phyloP scores from a whole-genome alignment of 2,329 filamentous ascomycete genomes.

The Colletotrichum karsti region DNA sequence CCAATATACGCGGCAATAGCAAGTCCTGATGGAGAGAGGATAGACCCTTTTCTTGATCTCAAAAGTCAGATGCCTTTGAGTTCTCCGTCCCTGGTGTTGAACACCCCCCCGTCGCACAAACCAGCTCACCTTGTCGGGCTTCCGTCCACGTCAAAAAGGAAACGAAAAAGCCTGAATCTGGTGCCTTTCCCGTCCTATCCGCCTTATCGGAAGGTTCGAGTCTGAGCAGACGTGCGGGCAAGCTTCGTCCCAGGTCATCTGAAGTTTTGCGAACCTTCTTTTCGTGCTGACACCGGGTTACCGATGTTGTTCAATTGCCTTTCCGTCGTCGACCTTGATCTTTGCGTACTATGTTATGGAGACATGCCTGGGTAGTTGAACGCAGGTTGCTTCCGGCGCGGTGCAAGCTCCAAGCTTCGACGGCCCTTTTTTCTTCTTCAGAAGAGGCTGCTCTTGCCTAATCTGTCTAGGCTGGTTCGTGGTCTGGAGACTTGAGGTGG shows the following conservation, averaged over 20 bases:
- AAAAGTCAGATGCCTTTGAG: constrained; percentile 26
- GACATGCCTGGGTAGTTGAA: constrained; percentile 2
- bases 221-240: neutral
- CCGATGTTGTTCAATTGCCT: neutral
- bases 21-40: neutral
- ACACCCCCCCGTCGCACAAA: constrained; percentile 2
- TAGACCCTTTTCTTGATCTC: neutral
- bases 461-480: neutral
- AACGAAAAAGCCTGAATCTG: neutral
- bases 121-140: neutral
- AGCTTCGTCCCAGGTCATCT: constrained; percentile 19
- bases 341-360: no score
- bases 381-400: constrained; percentile 2
- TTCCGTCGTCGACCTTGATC: neutral
- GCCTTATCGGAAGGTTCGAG: constrained; percentile 6
- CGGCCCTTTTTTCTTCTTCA: no score
- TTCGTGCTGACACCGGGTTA: neutral
- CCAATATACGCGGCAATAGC: neutral
- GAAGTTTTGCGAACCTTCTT: neutral
- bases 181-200: constrained; percentile 3
- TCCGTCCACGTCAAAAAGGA: neutral
- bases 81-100: constrained; percentile 22
- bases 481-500: neutral
- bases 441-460: neutral
- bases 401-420: neutral